Evolutionary conservation across 1,139 yeast genomes (phyloP), one percentile per base, ranked within the genome.

Genomic region (Entelexis sorbosivorans): DNA sequence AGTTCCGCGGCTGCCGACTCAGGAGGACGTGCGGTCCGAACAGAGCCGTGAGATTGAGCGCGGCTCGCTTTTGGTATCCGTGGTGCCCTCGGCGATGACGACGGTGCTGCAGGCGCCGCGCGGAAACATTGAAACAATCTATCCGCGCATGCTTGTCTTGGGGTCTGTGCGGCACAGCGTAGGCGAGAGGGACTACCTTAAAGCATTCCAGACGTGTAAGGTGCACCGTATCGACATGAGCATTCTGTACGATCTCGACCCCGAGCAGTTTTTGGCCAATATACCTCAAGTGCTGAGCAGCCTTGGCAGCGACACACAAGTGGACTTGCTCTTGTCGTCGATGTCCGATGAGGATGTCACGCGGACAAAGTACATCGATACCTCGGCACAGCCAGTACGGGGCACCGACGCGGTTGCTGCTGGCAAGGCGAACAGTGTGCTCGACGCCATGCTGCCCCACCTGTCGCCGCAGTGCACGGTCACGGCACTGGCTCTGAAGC

Each of bases 121-220:
- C 65, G 99, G 99, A 56, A 93, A 93, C 61, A 71, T 91, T 59
- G 99, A 93, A 66, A 88, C 97, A 0, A 83, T 93, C 32, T 82
- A 79, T 62, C 98, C 99, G 11, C 75, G 98, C 66, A 84, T 91
- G 45, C 80, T 91, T 84, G 95, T 91, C 14, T 71, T 93, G 47
- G 75, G 87, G 13, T 94, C 83, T 19, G 93, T 93, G 17, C 75
- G 98, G 59, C 72, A 76, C 47, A 75, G 75, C 60, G 86, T 93
- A 56, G 72, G 74, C 36, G 68, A 70, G 0, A 71, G 69, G 55
- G 70, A 78, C 38, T 93, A 83, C 62, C 72, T 69, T 50, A 73
- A 73, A 22, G 98, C 98, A 0, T 89, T 91, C 62, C 62, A 76
- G 45, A 77, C 82, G 13, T 91, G 97, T 69, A 79, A 97, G 59